Evolutionary conservation across 257 asterid species (phyloP), one percentile per base, ranked within the genome.

Genomic region (Rauvolfia tetraphylla): DNA sequence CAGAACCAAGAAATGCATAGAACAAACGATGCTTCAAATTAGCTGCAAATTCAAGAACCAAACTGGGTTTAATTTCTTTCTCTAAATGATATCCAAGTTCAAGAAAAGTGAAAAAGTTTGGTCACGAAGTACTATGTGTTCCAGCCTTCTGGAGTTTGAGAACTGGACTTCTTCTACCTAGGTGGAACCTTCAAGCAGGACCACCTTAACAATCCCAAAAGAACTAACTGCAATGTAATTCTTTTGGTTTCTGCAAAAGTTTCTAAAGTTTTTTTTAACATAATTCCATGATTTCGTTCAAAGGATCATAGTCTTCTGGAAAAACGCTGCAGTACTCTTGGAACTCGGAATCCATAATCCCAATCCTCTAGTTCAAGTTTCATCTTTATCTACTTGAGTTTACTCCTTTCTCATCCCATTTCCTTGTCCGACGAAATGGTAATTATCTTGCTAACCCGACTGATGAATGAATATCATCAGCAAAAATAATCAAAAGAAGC

Each of bases 91-190:
- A 13, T 12, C 25, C 25, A 38, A 66, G 56, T 8, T 13, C 23
- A 75, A 34, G 18, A 41, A 53, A 67, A 76, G 58, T 66, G 68
- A 67, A 38, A 54, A 76, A 27, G 70, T 77, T 57, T 23, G 59
- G 67, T 15, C n/a, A 12, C 57, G 27, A 58, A 39, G 75, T 77
- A 42, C 36, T 18, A 56, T 68, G 71, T 15, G 9, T 68, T 68
- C 69, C 57, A 77, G 75, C 61, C 62, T 69, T 71, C 57, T 56
- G 44, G 41, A 38, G 72, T n/a, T 76, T 44, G 38, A 77, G 71
- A 70, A 71, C 71, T 77, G 48, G 66, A 77, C 63, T 57, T 63
- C 44, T 69, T 77, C 59, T 56, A 67, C 49, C 66, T 11, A 67
- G 41, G 4, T 70, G 38, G 71, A 57, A 42, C 75, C 61, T 57